phyloP scores from a whole-genome alignment of 345 rosid genomes.

The Odontarrhena argentea region DNA sequence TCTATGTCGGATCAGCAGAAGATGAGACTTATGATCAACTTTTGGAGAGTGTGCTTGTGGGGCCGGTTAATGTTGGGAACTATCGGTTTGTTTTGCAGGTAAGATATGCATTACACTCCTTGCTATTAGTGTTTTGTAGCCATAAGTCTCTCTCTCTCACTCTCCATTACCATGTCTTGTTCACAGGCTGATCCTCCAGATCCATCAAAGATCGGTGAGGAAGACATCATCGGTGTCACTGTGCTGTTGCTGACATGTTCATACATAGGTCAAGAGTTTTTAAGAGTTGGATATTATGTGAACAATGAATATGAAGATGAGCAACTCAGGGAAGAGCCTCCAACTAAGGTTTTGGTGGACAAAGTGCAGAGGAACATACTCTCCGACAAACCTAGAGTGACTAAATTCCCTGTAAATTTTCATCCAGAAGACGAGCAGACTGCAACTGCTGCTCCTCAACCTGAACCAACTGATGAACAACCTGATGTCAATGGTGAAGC shows the following conservation, averaged over 20 bases:
- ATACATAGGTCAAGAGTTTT: slow-evolving; percentile 79
- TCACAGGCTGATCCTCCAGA: slow-evolving; percentile 88
- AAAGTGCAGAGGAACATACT: slow-evolving; percentile 85
- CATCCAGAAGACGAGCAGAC: slow-evolving; percentile 73
- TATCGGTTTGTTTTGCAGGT: slow-evolving; percentile 88
- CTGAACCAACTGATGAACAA: slow-evolving; percentile 26
- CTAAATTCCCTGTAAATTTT: slow-evolving; percentile 92
- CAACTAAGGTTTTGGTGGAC: slow-evolving; percentile 68
- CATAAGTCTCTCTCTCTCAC: not conserved
- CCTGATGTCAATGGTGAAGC: slow-evolving; percentile 29
- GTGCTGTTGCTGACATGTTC: slow-evolving; percentile 86
- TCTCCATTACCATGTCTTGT: not conserved
- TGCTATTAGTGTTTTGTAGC: not conserved
- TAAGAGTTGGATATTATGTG: slow-evolving; percentile 88
- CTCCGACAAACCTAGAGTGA: slow-evolving; percentile 89
- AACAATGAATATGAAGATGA: slow-evolving; percentile 92
- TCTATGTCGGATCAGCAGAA: slow-evolving; percentile 96
- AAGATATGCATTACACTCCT: slow-evolving; percentile 1
- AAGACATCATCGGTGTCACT: slow-evolving; percentile 85
- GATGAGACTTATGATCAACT: slow-evolving; percentile 88
- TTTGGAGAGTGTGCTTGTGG: slow-evolving; percentile 87
- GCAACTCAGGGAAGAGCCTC: slow-evolving; percentile 90
- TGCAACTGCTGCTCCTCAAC: slow-evolving; percentile 62
- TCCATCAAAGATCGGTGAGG: slow-evolving; percentile 84
- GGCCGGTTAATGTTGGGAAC: slow-evolving; percentile 92